These are phyloP conservation scores for Fereydounia khargensis DNA, from an alignment of 1,284 basidiomycete species.

Conservation along the genomic window DNA sequence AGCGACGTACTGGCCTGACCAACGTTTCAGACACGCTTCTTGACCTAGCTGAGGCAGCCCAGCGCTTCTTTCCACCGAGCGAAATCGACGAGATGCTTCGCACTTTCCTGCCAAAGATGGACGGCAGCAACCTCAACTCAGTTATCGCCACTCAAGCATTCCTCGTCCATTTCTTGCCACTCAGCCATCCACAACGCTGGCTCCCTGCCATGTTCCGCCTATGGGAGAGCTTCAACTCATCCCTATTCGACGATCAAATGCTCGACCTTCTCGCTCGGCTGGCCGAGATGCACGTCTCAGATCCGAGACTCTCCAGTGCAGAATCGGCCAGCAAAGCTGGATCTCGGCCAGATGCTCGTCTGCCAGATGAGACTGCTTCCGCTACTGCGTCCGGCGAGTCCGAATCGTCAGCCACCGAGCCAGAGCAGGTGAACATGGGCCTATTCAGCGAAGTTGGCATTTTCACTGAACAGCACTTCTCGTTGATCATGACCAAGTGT, in stretches of 20 bases:
- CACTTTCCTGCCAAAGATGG: constrained; percentile 71
- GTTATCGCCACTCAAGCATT: constrained; percentile 52
- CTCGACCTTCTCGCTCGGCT: constrained; percentile 77
- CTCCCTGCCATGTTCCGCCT: constrained; percentile 65
- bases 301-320: too few relatives aligned
- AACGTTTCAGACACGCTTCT: constrained; percentile 74
- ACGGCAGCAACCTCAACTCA: constrained; percentile 69
- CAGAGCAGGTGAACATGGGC: constrained; percentile 13
- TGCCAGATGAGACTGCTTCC: neutral
- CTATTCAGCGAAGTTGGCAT: constrained; percentile 77
- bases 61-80: constrained; percentile 85
- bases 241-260: constrained; percentile 76
- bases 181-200: constrained; percentile 50
- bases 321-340: constrained; percentile 22
- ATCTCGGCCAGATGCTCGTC: neutral
- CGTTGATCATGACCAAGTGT: constrained; percentile 79
- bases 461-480: constrained; percentile 83
- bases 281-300: constrained; percentile 70
- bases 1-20: constrained; percentile 60
- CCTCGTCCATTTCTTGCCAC: constrained; percentile 54
- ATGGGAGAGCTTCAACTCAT: constrained; percentile 82
- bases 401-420: too few relatives aligned
- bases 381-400: neutral
- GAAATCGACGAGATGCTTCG: constrained; percentile 87
- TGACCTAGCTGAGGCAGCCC: constrained; percentile 75